phyloP scores from a whole-genome alignment of 495 filamentous ascomycete genomes.

The Penicillium canariense region DNA sequence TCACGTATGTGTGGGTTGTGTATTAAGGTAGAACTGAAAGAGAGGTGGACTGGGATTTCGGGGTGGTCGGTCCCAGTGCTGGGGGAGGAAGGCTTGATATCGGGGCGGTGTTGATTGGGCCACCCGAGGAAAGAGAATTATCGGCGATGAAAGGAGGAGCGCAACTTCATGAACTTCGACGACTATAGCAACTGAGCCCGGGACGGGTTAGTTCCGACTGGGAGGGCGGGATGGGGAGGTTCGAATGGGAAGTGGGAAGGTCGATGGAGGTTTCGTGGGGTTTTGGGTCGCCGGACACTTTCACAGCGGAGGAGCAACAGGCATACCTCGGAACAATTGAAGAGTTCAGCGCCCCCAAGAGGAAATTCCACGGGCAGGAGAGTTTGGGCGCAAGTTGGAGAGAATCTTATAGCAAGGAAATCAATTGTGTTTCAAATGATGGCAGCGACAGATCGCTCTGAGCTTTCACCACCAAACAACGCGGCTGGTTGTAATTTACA shows the following conservation, averaged over 20 bases:
- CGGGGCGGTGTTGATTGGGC: slow-evolving; percentile 20
- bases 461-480: slow-evolving; percentile 16
- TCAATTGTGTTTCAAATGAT: slow-evolving; percentile 9
- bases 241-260: slow-evolving; percentile 26
- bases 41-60: slow-evolving; percentile 23
- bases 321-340: slow-evolving; percentile 34
- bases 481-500: slow-evolving; percentile 27
- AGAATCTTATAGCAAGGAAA: neutral
- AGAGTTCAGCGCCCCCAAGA: neutral
- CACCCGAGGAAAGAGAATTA: slow-evolving; percentile 24
- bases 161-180: slow-evolving; percentile 17
- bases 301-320: slow-evolving; percentile 18
- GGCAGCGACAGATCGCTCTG: slow-evolving; percentile 8
- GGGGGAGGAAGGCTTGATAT: slow-evolving; percentile 23
- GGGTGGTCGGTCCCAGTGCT: slow-evolving; percentile 38
- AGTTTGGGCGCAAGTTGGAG: neutral
- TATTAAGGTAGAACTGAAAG: slow-evolving; percentile 19
- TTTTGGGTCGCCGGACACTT: slow-evolving; percentile 43
- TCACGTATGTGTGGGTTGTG: slow-evolving; percentile 38
- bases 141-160: slow-evolving; percentile 1
- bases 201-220: neutral
- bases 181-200: neutral
- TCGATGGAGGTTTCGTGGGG: slow-evolving; percentile 46
- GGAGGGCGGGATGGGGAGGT: slow-evolving; percentile 8
- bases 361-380: neutral